Base-by-base conservation (phyloP, 805 yeast species). In the Nakazawaea populi region DNA sequence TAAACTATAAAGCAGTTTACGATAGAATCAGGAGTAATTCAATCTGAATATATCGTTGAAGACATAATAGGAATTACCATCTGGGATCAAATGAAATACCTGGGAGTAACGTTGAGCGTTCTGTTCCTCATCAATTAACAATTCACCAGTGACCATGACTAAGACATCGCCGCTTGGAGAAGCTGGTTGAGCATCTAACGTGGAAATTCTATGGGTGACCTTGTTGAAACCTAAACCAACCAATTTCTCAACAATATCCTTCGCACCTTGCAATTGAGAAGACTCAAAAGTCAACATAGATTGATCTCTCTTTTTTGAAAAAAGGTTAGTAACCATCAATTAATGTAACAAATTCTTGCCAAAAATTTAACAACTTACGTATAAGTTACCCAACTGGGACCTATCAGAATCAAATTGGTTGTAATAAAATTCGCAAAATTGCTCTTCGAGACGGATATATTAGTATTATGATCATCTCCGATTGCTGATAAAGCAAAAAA, bases 211-310 rank as follows among this genome's bases (percentile, higher is more conserved):
- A 76, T 94, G 99, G 47, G 81, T 85, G 52, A 94, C 97, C 72
- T 90, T 90, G 67, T 80, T 85, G 78, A 94, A 94, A 48, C 97
- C 97, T 62, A 94, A 79, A 38, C 90, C 80, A 29, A 82, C 83
- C 58, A 94, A 80, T 69, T 94, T 92, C 74, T 94, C 98, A 56
- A 94, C 90, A 64, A 94, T 94, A 62, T 76, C 85, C 74, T 85
- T 84, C 52, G 96, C 88, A 59, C 99, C 99, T 75, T 92, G 99
- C 58, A 87, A 77, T 76, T 92, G 97, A 53, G 90, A 76, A 50
- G 91, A 84, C 74, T 94, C 99, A 63, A 94, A 94, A 45, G 99
- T 94, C 72, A 94, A 77, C 99, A 94, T 94, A 31, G 97, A 90
- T 68, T 88, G 91, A 55, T 89, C 96, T 68, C 99, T 87, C 82